These are phyloP conservation scores for Strobilomyces confusus DNA, from an alignment of 768 basidiomycete species.

Conservation along the genomic window DNA sequence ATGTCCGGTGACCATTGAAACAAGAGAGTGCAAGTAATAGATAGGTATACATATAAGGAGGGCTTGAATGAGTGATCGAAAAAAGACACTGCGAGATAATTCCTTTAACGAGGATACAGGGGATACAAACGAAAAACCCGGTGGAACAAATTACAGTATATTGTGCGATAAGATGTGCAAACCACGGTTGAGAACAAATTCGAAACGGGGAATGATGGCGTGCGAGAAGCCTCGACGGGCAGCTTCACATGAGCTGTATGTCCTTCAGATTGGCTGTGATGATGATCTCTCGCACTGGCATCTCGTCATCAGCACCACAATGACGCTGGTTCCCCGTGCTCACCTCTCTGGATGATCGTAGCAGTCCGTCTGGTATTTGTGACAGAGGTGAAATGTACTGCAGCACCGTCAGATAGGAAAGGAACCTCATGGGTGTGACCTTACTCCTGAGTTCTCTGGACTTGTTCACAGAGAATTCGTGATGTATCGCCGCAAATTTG, in stretches of 20 bases:
- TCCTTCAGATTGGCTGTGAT: slow-evolving; percentile 61
- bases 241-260: slow-evolving; percentile 37
- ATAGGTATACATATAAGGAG: slow-evolving; percentile 26
- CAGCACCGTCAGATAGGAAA: slow-evolving; percentile 8
- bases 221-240: slow-evolving; percentile 3
- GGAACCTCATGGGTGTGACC: slow-evolving; percentile 19
- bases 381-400: slow-evolving; percentile 78
- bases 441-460: slow-evolving; percentile 69
- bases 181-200: slow-evolving; percentile 6
- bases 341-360: slow-evolving; percentile 71
- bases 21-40: slow-evolving; percentile 15
- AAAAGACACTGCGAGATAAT: slow-evolving; percentile 13
- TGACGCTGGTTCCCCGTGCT: slow-evolving; percentile 18
- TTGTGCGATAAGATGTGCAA: slow-evolving; percentile 16
- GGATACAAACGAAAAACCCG: slow-evolving; percentile 14
- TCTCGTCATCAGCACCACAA: slow-evolving; percentile 5
- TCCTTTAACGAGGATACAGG: slow-evolving; percentile 11
- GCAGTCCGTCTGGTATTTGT: slow-evolving; percentile 74
- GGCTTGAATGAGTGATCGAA: not conserved
- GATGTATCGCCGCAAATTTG: slow-evolving; percentile 70
- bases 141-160: slow-evolving; percentile 15
- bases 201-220: slow-evolving; percentile 1
- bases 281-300: slow-evolving; percentile 64
- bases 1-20: not conserved
- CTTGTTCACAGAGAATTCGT: slow-evolving; percentile 62